A percentile compares a stretch with the other conserved stretches of the same genome.
Conservation (phyloP, 306 rosid genomes). For the Trichosanthes cucumerina region DNA sequence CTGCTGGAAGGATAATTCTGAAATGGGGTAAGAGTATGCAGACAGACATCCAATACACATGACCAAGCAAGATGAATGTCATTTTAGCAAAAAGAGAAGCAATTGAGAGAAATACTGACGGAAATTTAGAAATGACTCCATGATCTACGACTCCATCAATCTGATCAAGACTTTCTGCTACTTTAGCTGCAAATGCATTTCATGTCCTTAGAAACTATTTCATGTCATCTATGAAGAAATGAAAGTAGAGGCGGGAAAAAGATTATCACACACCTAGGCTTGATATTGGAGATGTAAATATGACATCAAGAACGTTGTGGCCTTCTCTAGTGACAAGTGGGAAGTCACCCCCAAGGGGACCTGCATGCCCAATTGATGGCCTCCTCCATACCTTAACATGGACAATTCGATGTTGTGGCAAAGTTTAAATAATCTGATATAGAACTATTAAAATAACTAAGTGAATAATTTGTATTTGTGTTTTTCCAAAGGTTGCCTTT, state of each 20-base stretch:
- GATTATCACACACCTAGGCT: constrained; percentile 46
- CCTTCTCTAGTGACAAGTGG: constrained; percentile 77
- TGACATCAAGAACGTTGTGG: constrained; percentile 72
- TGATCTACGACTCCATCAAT: constrained; percentile 62
- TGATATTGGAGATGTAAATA: constrained; percentile 76
- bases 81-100: constrained; percentile 5
- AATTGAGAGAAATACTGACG: constrained; percentile 43
- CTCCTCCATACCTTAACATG: constrained; percentile 74
- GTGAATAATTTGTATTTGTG: background rate
- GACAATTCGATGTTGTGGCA: background rate
- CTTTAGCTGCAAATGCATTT: constrained; percentile 44
- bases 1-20: background rate
- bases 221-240: background rate
- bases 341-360: constrained; percentile 67
- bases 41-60: background rate
- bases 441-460: background rate
- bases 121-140: constrained; percentile 62
- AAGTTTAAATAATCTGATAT: background rate
- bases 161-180: constrained; percentile 47
- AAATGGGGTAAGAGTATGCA: background rate
- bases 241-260: background rate
- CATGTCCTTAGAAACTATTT: constrained; percentile 6
- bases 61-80: background rate
- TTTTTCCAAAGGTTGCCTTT: background rate
- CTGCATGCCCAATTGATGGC: constrained; percentile 62